Percentiles rank a stretch among this genome's conserved stretches.
These are phyloP conservation scores for Clonostachys chloroleuca DNA, from an alignment of 2,329 filamentous ascomycete genomes.

Conservation along the genomic window DNA sequence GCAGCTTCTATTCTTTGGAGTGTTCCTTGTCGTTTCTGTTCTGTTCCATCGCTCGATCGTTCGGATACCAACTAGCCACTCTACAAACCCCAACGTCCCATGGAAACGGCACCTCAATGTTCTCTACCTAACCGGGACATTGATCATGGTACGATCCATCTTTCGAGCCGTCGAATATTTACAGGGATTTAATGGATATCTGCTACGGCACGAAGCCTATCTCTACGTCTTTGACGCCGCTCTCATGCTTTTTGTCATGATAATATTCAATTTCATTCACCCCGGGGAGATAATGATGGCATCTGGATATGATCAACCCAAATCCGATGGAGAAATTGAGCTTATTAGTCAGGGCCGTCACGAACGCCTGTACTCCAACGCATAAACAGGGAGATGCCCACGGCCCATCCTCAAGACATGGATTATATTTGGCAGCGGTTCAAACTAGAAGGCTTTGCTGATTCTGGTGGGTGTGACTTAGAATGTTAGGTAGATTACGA, in stretches of 20 bases:
- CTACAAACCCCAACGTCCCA: constrained; percentile 9
- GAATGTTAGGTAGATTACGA: no score
- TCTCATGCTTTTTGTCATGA: constrained; percentile 21
- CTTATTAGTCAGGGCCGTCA: no score
- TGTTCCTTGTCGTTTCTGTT: constrained; percentile 41
- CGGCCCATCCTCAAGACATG: no score
- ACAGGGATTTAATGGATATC: constrained; percentile 28
- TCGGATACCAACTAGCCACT: not conserved
- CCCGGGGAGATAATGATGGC: no score
- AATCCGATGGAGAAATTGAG: no score
- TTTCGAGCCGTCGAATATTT: constrained; percentile 40
- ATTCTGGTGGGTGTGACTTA: no score
- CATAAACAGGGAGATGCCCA: no score
- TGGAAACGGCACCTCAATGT: constrained; percentile 21
- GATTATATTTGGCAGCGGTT: no score
- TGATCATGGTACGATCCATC: constrained; percentile 34
- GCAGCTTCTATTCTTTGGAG: constrained; percentile 49
- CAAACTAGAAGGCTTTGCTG: no score
- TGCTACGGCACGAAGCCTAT: constrained; percentile 27
- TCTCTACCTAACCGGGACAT: constrained; percentile 26
- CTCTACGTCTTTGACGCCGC: constrained; percentile 33
- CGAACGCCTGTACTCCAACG: no score
- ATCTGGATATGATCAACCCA: no score
- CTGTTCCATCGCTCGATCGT: constrained; percentile 32
- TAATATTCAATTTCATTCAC: not conserved